Evolutionary conservation across 345 rosid species (phyloP).

Genomic region (Eucalyptus regnans): DNA sequence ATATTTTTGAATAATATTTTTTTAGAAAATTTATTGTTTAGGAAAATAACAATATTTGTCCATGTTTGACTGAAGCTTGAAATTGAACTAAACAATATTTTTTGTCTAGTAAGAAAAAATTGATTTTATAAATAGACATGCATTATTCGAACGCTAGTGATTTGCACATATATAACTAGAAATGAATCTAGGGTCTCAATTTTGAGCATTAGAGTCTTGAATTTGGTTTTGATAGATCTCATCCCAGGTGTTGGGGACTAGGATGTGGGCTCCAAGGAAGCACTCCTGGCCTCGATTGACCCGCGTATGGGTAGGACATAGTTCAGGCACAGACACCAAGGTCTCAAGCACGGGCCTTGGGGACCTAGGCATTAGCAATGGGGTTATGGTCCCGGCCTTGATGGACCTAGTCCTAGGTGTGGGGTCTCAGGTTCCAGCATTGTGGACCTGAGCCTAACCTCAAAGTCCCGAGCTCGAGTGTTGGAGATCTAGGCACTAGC

Average conservation of each 20-base stretch:
- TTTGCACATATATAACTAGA: rapidly evolving
- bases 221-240: neutral
- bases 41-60: too few relatives aligned
- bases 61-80: too few relatives aligned
- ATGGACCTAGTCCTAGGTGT: neutral
- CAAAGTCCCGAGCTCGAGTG: neutral
- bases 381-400: neutral
- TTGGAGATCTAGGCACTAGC: neutral
- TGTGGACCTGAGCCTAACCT: neutral
- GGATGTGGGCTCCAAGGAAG: too few relatives aligned
- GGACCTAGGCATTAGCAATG: neutral
- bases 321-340: rapidly evolving
- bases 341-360: neutral
- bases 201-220: rapidly evolving
- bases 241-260: neutral
- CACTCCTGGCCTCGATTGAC: rapidly evolving
- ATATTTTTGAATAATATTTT: too few relatives aligned
- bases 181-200: too few relatives aligned
- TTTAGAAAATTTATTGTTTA: too few relatives aligned
- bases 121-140: neutral
- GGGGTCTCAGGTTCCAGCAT: rapidly evolving
- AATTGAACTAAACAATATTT: neutral
- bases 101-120: rapidly evolving
- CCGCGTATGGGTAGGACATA: rapidly evolving
- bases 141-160: rapidly evolving